phyloP scores from a whole-genome alignment of 2,329 filamentous ascomycete genomes.

The Aspergillus amoenus region DNA sequence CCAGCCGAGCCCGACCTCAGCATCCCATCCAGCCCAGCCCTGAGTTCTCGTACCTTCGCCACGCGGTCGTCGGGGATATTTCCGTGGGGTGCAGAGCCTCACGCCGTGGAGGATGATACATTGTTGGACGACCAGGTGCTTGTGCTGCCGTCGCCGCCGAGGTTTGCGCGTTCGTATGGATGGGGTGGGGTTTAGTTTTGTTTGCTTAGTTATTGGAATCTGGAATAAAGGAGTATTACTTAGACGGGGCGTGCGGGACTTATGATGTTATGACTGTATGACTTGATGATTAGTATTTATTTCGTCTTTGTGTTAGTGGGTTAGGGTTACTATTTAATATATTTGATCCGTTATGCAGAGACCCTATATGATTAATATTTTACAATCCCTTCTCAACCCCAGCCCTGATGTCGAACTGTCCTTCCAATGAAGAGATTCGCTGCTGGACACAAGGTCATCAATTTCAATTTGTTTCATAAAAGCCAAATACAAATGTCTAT shows the following conservation, averaged over 20 bases:
- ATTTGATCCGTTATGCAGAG: too few relatives aligned
- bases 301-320: too few relatives aligned
- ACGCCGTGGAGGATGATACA: not conserved
- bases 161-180: not conserved
- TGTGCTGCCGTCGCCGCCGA: conserved; percentile 10
- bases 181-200: not conserved
- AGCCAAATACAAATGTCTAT: too few relatives aligned
- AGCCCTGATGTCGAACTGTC: too few relatives aligned
- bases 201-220: too few relatives aligned
- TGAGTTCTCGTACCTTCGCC: not conserved
- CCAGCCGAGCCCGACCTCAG: not conserved
- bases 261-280: not conserved
- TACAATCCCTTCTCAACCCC: too few relatives aligned
- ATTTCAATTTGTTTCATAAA: too few relatives aligned
- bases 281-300: not conserved
- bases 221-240: not conserved
- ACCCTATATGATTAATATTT: too few relatives aligned
- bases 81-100: conserved; percentile 3
- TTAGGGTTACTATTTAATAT: too few relatives aligned
- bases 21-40: not conserved
- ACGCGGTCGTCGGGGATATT: conserved; percentile 7
- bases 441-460: too few relatives aligned
- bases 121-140: conserved; percentile 8
- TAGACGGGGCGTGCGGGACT: not conserved
- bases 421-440: too few relatives aligned